Evolutionary conservation across 345 rosid genomes (phyloP).

Genomic region (Aquilaria malaccensis): DNA sequence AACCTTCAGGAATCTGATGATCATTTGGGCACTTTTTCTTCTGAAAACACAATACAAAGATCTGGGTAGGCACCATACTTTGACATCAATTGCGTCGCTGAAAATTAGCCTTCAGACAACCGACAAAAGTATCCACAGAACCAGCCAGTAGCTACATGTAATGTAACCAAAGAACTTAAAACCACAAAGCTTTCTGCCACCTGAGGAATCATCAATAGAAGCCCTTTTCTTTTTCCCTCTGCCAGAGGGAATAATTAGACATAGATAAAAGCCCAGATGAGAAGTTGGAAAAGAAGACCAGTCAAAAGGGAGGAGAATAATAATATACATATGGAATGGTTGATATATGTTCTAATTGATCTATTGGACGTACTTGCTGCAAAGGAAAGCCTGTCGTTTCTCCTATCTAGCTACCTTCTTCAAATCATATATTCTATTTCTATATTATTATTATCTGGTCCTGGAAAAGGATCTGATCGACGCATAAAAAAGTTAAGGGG

Average conservation of each 20-base stretch:
- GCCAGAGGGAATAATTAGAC: neutral
- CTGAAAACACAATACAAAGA: too few relatives aligned
- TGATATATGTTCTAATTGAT: neutral
- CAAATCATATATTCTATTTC: neutral
- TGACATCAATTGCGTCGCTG: too few relatives aligned
- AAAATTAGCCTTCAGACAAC: too few relatives aligned
- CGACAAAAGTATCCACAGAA: too few relatives aligned
- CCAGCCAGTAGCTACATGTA: too few relatives aligned
- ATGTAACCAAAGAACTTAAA: constrained; percentile 3
- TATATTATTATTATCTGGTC: neutral
- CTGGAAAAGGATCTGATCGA: too few relatives aligned
- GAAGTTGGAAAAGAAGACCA: constrained; percentile 14
- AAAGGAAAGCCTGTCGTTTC: constrained; percentile 2
- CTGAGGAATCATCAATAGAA: neutral
- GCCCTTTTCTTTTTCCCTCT: neutral
- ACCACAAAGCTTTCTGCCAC: constrained; percentile 14
- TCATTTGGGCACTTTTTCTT: too few relatives aligned
- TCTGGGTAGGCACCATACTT: too few relatives aligned
- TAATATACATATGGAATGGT: neutral
- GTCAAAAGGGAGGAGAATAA: constrained; percentile 2
- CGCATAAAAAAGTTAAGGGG: too few relatives aligned
- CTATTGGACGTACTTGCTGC: constrained; percentile 3
- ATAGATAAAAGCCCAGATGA: constrained; percentile 10
- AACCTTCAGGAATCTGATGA: too few relatives aligned
- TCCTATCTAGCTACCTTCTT: constrained; percentile 6